Evolutionary conservation across 129 eudicot species (phyloP).

Genomic region (Deinandra increscens): DNA sequence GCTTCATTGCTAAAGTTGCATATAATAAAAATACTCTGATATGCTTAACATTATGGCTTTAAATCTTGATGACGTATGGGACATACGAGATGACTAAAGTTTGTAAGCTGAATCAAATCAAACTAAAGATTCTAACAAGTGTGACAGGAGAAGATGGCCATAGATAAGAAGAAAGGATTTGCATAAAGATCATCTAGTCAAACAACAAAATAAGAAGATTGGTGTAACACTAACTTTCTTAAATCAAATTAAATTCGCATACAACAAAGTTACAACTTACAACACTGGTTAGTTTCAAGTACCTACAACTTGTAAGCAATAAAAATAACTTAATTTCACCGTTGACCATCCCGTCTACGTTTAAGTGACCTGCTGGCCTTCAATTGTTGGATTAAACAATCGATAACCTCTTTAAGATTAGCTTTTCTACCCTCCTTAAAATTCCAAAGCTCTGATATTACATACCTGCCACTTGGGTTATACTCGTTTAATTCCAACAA

Average conservation of each 20-base stretch:
- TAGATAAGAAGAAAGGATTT: neutral
- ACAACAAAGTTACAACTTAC: constrained; percentile 20
- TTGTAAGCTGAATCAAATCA: too few species aligned
- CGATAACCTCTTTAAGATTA: constrained; percentile 51
- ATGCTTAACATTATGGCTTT: too few species aligned
- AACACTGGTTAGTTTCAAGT: constrained; percentile 18
- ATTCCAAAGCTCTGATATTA: constrained; percentile 72
- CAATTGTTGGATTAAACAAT: constrained; percentile 47
- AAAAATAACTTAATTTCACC: constrained; percentile 17
- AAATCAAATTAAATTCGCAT: constrained; percentile 2
- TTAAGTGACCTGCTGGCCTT: constrained; percentile 42
- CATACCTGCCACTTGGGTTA: constrained; percentile 70
- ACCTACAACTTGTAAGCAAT: constrained; percentile 10
- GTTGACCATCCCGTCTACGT: constrained; percentile 45
- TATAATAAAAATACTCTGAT: too few species aligned
- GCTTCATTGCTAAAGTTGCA: too few species aligned
- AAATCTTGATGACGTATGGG: too few species aligned
- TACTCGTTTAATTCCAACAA: constrained; percentile 62
- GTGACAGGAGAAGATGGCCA: too few species aligned
- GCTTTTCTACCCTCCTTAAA: constrained; percentile 63
- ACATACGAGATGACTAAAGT: too few species aligned
- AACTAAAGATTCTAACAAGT: too few species aligned
- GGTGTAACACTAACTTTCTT: constrained; percentile 11
- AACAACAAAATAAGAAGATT: neutral
- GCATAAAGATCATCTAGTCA: constrained; percentile 8